Base-by-base conservation (phyloP, 2,329 filamentous ascomycete species). In the Clarireedia paspali region DNA sequence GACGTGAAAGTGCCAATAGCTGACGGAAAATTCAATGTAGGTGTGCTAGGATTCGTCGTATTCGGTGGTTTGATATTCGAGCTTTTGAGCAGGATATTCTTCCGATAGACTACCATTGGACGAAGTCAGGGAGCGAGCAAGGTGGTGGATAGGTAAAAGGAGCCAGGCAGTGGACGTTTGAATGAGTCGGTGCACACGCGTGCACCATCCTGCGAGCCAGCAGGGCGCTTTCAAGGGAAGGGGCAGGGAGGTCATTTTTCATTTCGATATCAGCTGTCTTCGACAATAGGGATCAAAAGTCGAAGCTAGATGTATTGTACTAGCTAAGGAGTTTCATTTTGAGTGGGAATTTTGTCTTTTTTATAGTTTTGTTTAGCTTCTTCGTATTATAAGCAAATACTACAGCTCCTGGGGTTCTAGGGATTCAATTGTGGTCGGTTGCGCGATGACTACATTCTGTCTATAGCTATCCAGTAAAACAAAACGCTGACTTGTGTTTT, bases 21-120 rank as follows among this genome's bases (percentile, higher is more conserved):
- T 46, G 12, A 46, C 42, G 42, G 23, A 5, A 5, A 26, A 5
- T 46, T 24, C 23, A 23, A 23, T 23, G 9, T 52, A 68, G 66
- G 57, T 48, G 9, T 69, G 12, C 61, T 70, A 14, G 67, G 59
- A 46, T 70, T 70, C 53, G 64, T 70, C 10, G 60, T 70, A 26
- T 68, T 69, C 52, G 68, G 68, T 20, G 67, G 67, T 50, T 58
- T 73, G 40, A 57, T 72, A 44, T 73, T 73, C 60, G 71, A 73
- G 54, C 54, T 71, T 45, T 51, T 70, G 24, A 69, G 66, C 50
- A 62, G 69, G 30, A 64, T 71, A 42, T 70, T 71, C 60, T 63
- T 68, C 38, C 46, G 58, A 50, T 68, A 58, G 62, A 14, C 42
- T 20, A 14, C 17, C 12, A 20, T 50, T 46, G 20, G 14, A 39